Percentiles rank a stretch among this genome's conserved stretches.
Conservation (phyloP, 352 stramenopile genomes). For the Hyaloperonospora brassicae region DNA sequence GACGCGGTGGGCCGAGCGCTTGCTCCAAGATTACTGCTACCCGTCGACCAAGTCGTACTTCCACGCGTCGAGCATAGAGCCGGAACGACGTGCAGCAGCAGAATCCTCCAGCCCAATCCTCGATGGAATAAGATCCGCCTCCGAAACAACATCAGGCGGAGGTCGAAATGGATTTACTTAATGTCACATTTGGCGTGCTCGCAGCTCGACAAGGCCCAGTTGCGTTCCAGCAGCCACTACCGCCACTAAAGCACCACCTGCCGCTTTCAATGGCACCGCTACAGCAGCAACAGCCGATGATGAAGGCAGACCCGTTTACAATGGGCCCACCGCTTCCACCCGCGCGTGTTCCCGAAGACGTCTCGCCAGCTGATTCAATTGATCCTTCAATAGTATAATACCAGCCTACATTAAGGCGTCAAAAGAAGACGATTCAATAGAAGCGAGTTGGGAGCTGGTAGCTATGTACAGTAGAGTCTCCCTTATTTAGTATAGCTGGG, state of each 20-base stretch:
- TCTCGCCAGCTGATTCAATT: constrained; percentile 30
- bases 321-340: constrained; percentile 35
- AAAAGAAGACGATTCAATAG: no score
- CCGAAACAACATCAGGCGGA: constrained; percentile 31
- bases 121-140: constrained; percentile 24
- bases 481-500: no score
- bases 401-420: no score
- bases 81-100: constrained; percentile 32
- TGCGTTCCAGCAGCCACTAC: constrained; percentile 31
- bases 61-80: constrained; percentile 21
- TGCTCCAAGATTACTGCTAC: constrained; percentile 26
- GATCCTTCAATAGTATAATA: constrained; percentile 30
- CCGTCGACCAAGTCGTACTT: constrained; percentile 20
- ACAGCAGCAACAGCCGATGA: constrained; percentile 26
- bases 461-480: no score
- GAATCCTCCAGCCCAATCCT: constrained; percentile 26
- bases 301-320: constrained; percentile 54
- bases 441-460: no score
- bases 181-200: constrained; percentile 70
- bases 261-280: no score
- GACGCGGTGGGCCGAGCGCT: constrained; percentile 24
- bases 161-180: constrained; percentile 73
- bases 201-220: constrained; percentile 27
- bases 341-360: constrained; percentile 23
- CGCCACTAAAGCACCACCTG: neutral